Evolutionary conservation across 1,139 yeast species (phyloP), one percentile per base, ranked within the genome.

Genomic region (Taiozyma sp.): DNA sequence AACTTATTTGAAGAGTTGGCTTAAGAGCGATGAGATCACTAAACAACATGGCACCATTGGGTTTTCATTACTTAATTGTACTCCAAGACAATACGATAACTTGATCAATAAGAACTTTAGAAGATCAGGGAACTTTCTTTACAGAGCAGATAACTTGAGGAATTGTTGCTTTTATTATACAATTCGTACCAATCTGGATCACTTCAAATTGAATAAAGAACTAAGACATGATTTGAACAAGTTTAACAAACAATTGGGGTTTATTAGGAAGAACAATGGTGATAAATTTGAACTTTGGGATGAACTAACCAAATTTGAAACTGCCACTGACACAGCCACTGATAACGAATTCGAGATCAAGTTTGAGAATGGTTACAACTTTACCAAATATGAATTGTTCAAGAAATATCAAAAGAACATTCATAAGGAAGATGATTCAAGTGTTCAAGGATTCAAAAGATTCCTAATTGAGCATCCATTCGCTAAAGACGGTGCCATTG

Each of bases 111-210:
- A 74, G 58, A 96, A 96, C 2, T 89, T 79, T 63, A 79, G 96
- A 64, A 70, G 98, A 48, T 85, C 95, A 34, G 97, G 97, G 0
- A 63, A 66, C 2, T 87, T 81, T 57, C 59, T 88, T 7, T 90
- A 90, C 63, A 85, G 84, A 61, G 83, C 88, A 0, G 96, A 91
- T 64, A 67, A 81, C 54, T 64, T 85, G 35, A 67, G 89, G 37
- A 80, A 80, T 42, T 91, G 98, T 63, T 91, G 98, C 62, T 76
- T 93, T n/a, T 75, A 83, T 63, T 88, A 81, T 63, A 86, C 97
- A 0, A 88, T 90, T 30, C 68, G 97, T 48, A 82, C 96, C 1
- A 74, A 71, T 42, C 67, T 77, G 37, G 62, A 62, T 0, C 61
- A 66, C 42, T 74, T 82, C 56, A 71, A 73, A 47, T 66, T 85